Base-by-base conservation (phyloP, 2,329 filamentous ascomycete species). In the Phyllosticta citribraziliensis region DNA sequence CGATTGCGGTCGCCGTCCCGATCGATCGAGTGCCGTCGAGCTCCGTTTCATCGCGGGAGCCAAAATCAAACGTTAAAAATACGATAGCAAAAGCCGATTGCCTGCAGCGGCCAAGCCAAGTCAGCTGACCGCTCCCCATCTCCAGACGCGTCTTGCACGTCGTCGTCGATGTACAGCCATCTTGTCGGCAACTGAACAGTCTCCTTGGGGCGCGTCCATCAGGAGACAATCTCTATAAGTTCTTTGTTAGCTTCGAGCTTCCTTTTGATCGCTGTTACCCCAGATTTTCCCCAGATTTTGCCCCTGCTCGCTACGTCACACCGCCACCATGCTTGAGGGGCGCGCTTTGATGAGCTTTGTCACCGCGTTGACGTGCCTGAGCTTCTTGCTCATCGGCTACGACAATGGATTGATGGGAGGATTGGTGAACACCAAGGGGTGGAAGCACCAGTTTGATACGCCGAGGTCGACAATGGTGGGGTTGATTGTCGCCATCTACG, bases 351-450 rank as follows among this genome's bases (percentile, higher is more conserved):
- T 80, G 22, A 65, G 73, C 22, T 72, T 76, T 19, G 76, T 80
- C 61, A 78, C 75, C 22, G 66, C 73, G 8, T 66, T 80, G 64
- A 78, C 78, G 0, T 79, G 75, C 30, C 63, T 80, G 50, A 76
- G 78, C 0, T 80, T 80, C 62, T 71, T 80, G 65, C 70, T 80
- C 40, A 79, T 80, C 52, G 78, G 78, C 20, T 79, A 72, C 63
- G 77, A 78, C 62, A 79, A 79, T 70, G 77, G 76, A 3, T 66
- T 78, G 2, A 75, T 78, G 75, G 75, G 74, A 62, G 55, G 55
- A 2, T 25, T 57, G 0, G 55, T 57, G 10, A 47, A 47, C 2
- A 47, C 55, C 35, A 50, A 35, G 10, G 55, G 35, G 5, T 57
- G 40, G 35, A 57, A 57, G 17, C 35, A 57, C 55, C 40, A 35